These are phyloP conservation scores for Quercus suber DNA, from an alignment of 306 rosid species.

Conservation along the genomic window DNA sequence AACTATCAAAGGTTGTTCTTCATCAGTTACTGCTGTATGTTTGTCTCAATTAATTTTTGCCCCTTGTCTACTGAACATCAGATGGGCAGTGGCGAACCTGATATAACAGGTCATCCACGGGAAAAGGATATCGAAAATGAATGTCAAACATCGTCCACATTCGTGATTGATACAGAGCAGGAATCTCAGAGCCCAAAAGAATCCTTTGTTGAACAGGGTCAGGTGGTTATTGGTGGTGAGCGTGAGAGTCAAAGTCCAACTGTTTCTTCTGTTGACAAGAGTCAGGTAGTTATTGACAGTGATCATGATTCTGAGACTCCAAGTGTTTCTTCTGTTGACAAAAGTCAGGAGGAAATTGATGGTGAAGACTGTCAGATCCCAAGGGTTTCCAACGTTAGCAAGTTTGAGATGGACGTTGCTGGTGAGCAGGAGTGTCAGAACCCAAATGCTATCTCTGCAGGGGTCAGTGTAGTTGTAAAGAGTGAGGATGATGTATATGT, in stretches of 20 bases:
- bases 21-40: slow-evolving; percentile 10
- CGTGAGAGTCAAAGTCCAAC: slow-evolving; percentile 17
- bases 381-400: slow-evolving; percentile 22
- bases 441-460: slow-evolving; percentile 14
- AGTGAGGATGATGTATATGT: slow-evolving; percentile 27
- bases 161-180: slow-evolving; percentile 17
- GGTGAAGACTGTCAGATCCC: slow-evolving; percentile 32
- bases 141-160: slow-evolving; percentile 24
- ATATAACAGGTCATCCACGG: slow-evolving; percentile 14
- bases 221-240: background rate
- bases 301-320: slow-evolving; percentile 28
- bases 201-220: slow-evolving; percentile 8
- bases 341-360: slow-evolving; percentile 27
- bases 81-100: slow-evolving; percentile 31
- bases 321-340: slow-evolving; percentile 24
- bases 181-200: slow-evolving; percentile 2
- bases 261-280: slow-evolving; percentile 21
- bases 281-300: slow-evolving; percentile 19
- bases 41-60: background rate
- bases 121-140: slow-evolving; percentile 19
- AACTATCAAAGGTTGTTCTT: background rate
- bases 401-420: slow-evolving; percentile 24
- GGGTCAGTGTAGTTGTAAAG: slow-evolving; percentile 13
- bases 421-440: slow-evolving; percentile 25
- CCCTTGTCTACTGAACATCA: slow-evolving; percentile 21